Conservation (phyloP, 2,329 filamentous ascomycete genomes). For the Epichloe gansuensis region DNA sequence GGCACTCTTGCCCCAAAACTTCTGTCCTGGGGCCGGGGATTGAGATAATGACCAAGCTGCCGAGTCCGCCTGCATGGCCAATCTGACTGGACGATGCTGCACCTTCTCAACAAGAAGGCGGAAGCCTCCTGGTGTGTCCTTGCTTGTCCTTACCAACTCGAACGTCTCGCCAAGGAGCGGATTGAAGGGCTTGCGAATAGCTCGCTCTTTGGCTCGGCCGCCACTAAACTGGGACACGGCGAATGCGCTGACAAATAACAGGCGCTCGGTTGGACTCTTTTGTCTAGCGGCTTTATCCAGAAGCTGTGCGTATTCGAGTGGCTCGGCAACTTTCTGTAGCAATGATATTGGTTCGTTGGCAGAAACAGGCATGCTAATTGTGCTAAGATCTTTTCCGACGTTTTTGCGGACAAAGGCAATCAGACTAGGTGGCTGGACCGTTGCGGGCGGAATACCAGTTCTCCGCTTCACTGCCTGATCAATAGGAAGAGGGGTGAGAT, state of each 20-base stretch:
- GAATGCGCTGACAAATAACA: conserved; percentile 80
- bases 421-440: conserved; percentile 71
- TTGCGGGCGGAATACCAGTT: conserved; percentile 57
- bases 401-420: conserved; percentile 95
- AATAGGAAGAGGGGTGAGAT: conserved; percentile 64
- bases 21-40: conserved; percentile 78
- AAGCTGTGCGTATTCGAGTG: conserved; percentile 78
- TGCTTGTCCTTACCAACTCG: conserved; percentile 78
- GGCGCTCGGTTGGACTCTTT: conserved; percentile 49
- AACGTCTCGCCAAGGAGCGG: conserved; percentile 93
- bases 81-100: conserved; percentile 76
- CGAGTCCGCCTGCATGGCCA: conserved; percentile 87
- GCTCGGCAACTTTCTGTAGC: conserved; percentile 78
- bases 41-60: conserved; percentile 77
- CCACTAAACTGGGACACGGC: conserved; percentile 78
- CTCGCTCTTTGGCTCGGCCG: conserved; percentile 73
- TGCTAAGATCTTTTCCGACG: conserved; percentile 92
- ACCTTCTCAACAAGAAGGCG: conserved; percentile 94
- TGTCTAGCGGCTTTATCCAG: conserved; percentile 62
- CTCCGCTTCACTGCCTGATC: conserved; percentile 52
- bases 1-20: conserved; percentile 96
- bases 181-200: conserved; percentile 93
- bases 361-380: conserved; percentile 94
- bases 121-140: conserved; percentile 59
- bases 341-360: conserved; percentile 87